Evolutionary conservation across 2,329 filamentous ascomycete genomes (phyloP).

Genomic region (Phyllosticta ampelicida): DNA sequence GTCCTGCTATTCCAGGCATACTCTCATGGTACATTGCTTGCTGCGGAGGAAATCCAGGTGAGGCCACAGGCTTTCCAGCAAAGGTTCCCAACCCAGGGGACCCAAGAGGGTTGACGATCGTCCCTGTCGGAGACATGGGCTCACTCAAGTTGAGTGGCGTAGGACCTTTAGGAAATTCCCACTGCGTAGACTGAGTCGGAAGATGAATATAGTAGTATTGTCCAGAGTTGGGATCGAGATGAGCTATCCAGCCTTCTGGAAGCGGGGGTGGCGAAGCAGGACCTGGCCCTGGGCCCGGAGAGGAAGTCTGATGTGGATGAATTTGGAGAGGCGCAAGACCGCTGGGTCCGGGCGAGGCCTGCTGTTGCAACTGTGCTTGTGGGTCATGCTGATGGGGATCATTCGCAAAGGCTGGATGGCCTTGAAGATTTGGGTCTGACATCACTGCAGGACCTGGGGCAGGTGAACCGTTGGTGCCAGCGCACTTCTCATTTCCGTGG

Average conservation of each 20-base stretch:
- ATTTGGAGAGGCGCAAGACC: slow-evolving; percentile 31
- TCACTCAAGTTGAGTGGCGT: slow-evolving; percentile 79
- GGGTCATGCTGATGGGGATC: slow-evolving; percentile 52
- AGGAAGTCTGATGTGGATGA: slow-evolving; percentile 22
- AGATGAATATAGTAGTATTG: slow-evolving; percentile 99
- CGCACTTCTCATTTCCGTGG: slow-evolving; percentile 72
- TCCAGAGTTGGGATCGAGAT: slow-evolving; percentile 87
- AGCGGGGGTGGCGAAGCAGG: slow-evolving; percentile 83
- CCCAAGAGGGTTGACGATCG: slow-evolving; percentile 33
- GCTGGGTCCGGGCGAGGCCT: slow-evolving; percentile 28
- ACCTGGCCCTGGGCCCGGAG: slow-evolving; percentile 37
- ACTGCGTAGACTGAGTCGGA: slow-evolving; percentile 89
- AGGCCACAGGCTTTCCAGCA: slow-evolving; percentile 58
- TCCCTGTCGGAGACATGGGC: slow-evolving; percentile 69
- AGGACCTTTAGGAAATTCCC: slow-evolving; percentile 96
- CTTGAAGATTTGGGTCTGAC: slow-evolving; percentile 36
- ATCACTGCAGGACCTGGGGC: slow-evolving; percentile 18
- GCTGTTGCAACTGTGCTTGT: slow-evolving; percentile 28
- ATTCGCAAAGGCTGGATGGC: slow-evolving; percentile 86
- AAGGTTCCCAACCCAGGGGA: slow-evolving; percentile 37
- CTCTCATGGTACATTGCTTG: slow-evolving; percentile 78
- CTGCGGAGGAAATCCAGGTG: slow-evolving; percentile 72
- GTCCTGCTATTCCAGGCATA: slow-evolving; percentile 68
- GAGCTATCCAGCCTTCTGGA: slow-evolving; percentile 96
- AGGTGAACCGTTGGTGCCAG: slow-evolving; percentile 30